Conservation (phyloP, 495 filamentous ascomycete species). For the Neurospora sp. region DNA sequence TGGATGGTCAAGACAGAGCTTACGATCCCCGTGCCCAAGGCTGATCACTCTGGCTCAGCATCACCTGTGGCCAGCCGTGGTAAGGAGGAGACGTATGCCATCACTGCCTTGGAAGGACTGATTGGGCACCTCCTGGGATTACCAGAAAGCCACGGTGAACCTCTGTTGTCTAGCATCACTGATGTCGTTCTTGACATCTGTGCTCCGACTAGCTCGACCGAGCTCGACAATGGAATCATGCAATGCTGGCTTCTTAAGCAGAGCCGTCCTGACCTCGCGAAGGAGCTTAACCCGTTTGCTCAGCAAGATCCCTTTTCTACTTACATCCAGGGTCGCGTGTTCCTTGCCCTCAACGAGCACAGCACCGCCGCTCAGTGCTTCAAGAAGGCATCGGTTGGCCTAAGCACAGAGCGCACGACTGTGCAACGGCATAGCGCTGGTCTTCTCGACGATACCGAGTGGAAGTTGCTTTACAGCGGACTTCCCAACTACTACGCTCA, state of each 20-base stretch:
- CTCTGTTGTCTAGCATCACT: constrained; percentile 37
- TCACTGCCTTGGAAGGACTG: constrained; percentile 42
- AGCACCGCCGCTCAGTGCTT: constrained; percentile 67
- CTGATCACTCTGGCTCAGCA: constrained; percentile 19
- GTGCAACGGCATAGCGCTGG: constrained; percentile 39
- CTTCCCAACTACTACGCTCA: constrained; percentile 80
- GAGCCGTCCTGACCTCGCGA: constrained; percentile 60
- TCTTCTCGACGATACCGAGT: constrained; percentile 62
- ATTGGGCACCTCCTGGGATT: constrained; percentile 41
- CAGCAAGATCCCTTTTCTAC: constrained; percentile 60
- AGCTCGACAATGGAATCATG: constrained; percentile 41
- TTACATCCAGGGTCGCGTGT: constrained; percentile 78
- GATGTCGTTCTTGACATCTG: constrained; percentile 48
- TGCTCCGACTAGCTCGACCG: constrained; percentile 38
- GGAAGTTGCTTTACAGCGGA: constrained; percentile 63
- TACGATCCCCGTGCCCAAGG: constrained; percentile 27
- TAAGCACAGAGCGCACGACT: constrained; percentile 41
- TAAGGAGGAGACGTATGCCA: constrained; percentile 27
- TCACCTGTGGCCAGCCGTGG: constrained; percentile 20
- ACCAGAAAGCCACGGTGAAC: constrained; percentile 22
- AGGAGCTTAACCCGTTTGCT: constrained; percentile 63
- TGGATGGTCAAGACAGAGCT: constrained; percentile 65
- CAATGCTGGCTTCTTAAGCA: constrained; percentile 64
- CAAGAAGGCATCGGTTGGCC: constrained; percentile 68
- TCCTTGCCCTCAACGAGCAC: constrained; percentile 61